A percentile compares a stretch with the other conserved stretches of the same genome.
phyloP scores from a whole-genome alignment of 805 yeast genomes.

The Crinitomyces ghanaensis region DNA sequence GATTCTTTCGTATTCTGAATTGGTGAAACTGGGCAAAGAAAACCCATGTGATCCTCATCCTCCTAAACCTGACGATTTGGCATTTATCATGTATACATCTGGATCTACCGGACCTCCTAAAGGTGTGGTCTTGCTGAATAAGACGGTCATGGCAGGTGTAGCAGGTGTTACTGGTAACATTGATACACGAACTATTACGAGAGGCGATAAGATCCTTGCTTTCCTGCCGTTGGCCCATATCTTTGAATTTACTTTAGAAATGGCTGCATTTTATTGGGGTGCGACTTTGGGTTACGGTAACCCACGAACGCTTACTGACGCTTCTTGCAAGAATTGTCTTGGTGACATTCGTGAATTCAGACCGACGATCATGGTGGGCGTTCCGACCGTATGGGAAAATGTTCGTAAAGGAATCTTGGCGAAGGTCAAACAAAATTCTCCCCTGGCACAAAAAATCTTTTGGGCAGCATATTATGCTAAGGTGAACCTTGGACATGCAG shows the following conservation, averaged over 20 bases:
- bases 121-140: conserved; percentile 63
- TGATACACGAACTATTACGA: conserved; percentile 36
- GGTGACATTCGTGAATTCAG: conserved; percentile 80
- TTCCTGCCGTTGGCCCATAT: conserved; percentile 95
- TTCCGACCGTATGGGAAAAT: conserved; percentile 96
- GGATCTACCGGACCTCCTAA: conserved; percentile 81
- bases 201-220: conserved; percentile 64
- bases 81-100: conserved; percentile 80
- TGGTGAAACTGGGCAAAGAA: conserved; percentile 50
- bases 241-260: conserved; percentile 83
- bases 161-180: conserved; percentile 70
- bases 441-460: conserved; percentile 63
- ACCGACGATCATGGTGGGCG: conserved; percentile 96
- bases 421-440: conserved; percentile 58
- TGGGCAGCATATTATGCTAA: conserved; percentile 83
- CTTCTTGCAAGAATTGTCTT: conserved; percentile 69
- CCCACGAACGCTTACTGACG: conserved; percentile 81
- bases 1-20: conserved; percentile 54
- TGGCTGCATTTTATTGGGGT: conserved; percentile 79
- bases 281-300: conserved; percentile 78
- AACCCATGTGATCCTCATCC: conserved; percentile 32
- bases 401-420: conserved; percentile 83
- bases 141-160: conserved; percentile 67
- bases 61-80: conserved; percentile 47
- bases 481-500: conserved; percentile 45